Percentiles rank a stretch among this genome's conserved stretches.
These are phyloP conservation scores for Firmiana major DNA, from an alignment of 345 rosid genomes.

Conservation along the genomic window DNA sequence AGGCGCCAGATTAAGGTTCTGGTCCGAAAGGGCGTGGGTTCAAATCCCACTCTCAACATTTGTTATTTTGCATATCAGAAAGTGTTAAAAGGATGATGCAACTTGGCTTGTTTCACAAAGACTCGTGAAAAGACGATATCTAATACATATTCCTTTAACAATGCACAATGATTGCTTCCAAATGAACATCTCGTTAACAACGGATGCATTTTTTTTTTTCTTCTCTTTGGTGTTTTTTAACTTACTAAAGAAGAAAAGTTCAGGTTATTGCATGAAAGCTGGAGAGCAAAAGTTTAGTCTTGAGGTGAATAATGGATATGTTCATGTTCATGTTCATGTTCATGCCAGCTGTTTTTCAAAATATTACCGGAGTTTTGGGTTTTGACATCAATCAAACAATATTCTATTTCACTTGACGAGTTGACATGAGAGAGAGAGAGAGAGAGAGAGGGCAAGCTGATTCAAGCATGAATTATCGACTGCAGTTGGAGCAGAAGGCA, in stretches of 20 bases:
- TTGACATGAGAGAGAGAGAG: background rate
- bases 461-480: background rate
- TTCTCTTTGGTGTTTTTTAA: background rate
- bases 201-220: background rate
- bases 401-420: background rate
- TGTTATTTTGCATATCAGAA: no score
- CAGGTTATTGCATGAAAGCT: background rate
- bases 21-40: slow-evolving; percentile 83
- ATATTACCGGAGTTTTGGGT: no score
- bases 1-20: slow-evolving; percentile 82
- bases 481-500: background rate
- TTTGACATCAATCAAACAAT: background rate
- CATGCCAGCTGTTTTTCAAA: background rate
- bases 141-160: background rate
- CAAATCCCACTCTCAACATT: slow-evolving; percentile 68
- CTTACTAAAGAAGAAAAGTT: background rate
- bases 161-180: background rate
- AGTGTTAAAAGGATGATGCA: no score
- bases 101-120: no score
- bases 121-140: background rate
- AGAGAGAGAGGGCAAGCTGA: background rate
- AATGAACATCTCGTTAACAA: background rate
- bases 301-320: background rate
- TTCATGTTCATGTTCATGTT: background rate
- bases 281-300: background rate